Evolutionary conservation across 306 rosid species (phyloP).

Genomic region (Alnus glutinosa): DNA sequence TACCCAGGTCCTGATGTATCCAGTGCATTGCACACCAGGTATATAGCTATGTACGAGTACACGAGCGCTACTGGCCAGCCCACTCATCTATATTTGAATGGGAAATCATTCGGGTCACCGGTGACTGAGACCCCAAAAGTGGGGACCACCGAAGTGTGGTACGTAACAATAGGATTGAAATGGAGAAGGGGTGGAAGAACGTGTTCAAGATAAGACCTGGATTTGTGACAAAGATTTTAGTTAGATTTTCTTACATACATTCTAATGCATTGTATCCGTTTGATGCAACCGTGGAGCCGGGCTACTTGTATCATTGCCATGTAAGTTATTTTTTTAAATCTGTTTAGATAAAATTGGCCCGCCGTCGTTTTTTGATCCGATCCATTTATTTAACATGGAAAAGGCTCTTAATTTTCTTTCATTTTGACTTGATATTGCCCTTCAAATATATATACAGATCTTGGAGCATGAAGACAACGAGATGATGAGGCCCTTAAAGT

Average conservation of each 20-base stretch:
- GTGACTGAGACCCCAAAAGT: slow-evolving; percentile 45
- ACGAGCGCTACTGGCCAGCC: slow-evolving; percentile 36
- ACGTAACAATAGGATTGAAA: no score
- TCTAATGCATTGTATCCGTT: slow-evolving; percentile 41
- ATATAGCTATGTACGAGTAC: slow-evolving; percentile 54
- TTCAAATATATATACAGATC: no score
- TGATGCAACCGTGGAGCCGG: slow-evolving; percentile 46
- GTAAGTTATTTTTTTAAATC: slow-evolving; percentile 29
- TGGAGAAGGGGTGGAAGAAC: slow-evolving; percentile 65
- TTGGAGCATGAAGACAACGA: no score
- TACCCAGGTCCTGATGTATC: slow-evolving; percentile 36
- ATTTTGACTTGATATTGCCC: no score
- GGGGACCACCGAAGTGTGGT: slow-evolving; percentile 52
- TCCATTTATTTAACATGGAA: no score
- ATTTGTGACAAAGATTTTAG: slow-evolving; percentile 37
- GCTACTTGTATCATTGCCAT: slow-evolving; percentile 57
- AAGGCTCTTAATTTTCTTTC: no score
- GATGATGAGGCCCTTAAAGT: no score
- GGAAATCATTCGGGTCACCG: slow-evolving; percentile 36
- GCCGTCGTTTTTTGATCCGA: no score
- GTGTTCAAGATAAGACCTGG: slow-evolving; percentile 55
- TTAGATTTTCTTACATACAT: slow-evolving; percentile 48
- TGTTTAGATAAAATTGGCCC: no score
- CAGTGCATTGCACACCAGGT: slow-evolving; percentile 36
- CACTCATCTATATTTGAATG: slow-evolving; percentile 49